Evolutionary conservation across 2,329 filamentous ascomycete species (phyloP), one percentile per base, ranked within the genome.

Genomic region (Aspergillus pseudoterreus): DNA sequence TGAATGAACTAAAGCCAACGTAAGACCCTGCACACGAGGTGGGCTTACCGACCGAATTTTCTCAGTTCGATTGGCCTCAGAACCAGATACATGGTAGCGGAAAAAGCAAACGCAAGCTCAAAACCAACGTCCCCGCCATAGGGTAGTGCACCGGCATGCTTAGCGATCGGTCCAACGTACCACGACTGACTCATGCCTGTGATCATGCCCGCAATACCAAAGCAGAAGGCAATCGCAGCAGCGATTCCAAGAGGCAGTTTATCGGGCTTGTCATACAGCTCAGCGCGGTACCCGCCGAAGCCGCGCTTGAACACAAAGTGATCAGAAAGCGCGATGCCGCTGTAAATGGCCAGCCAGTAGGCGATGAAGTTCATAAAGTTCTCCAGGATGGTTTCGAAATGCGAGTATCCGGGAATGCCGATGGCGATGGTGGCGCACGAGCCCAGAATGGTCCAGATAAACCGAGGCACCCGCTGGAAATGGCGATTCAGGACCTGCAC

Each of bases 321-420:
- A 50, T 90, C 86, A 1, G 78, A 73, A 15, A 89, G 66, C 1
- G 81, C 75, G 56, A 90, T 81, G 43, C 81, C 85, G 57, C 83
- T 80, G 71, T 90, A 90, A 60, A 90, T 87, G 44, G 85, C 82
- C 1, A 90, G 77, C 86, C 87, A 90, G 74, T 90, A 90, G 2
- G 81, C 74, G 55, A 84, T 84, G 47, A 85, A 65, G 54, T 82
- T 70, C 82, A 90, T 87, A 71, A 90, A 88, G 69, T 87, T 86
- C 64, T 86, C 79, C 12, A 90, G 75, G 3, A 86, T 79, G 6
- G 68, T 64, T 57, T 84, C 81, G 66, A 89, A 89, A 63, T 85
- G 76, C 4, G 70, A 71, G 71, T 87, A 88, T 1, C 84, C 87
- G 0, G 85, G 84, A 47, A 90, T 86, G 8, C 84, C 82, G 60